Conservation (phyloP, 352 stramenopile genomes). For the Globisporangium nunn region DNA sequence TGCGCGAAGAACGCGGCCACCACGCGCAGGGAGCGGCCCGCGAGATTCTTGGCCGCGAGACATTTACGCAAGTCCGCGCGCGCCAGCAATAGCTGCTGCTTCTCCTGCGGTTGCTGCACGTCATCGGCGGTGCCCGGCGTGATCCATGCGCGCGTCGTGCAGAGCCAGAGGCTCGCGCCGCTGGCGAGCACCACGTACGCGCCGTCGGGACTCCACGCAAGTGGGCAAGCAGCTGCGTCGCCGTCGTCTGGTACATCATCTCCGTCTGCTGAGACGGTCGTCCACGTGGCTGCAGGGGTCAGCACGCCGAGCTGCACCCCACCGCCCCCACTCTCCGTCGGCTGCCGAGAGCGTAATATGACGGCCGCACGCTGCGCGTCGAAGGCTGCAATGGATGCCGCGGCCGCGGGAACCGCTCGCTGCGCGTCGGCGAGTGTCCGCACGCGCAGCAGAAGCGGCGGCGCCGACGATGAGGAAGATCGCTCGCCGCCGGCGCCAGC, state of each 20-base stretch:
- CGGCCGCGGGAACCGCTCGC: no score
- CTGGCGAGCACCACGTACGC: conserved; percentile 44
- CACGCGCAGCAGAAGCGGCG: not conserved
- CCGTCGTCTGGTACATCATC: not conserved
- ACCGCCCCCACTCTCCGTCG: not conserved
- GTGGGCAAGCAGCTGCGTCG: conserved; percentile 11
- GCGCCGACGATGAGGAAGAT: not conserved
- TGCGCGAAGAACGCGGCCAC: conserved; percentile 34
- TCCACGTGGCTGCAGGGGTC: not conserved
- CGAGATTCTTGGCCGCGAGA: conserved; percentile 25
- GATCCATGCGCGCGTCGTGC: conserved; percentile 29
- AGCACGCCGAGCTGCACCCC: not conserved
- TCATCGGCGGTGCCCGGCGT: conserved; percentile 10
- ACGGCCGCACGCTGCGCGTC: conserved; percentile 18
- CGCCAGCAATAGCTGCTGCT: conserved; percentile 18
- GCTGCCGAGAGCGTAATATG: conserved; percentile 13
- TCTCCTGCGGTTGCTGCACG: no score
- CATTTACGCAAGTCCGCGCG: conserved; percentile 22
- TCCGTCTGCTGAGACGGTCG: not conserved
- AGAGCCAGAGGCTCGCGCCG: conserved; percentile 33
- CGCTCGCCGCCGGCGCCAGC: no score
- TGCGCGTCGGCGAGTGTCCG: not conserved
- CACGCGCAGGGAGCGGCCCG: conserved; percentile 14
- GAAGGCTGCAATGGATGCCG: conserved; percentile 8
- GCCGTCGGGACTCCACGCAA: conserved; percentile 50